phyloP scores from a whole-genome alignment of 1,284 basidiomycete genomes.

The Violaceomyces palustris region DNA sequence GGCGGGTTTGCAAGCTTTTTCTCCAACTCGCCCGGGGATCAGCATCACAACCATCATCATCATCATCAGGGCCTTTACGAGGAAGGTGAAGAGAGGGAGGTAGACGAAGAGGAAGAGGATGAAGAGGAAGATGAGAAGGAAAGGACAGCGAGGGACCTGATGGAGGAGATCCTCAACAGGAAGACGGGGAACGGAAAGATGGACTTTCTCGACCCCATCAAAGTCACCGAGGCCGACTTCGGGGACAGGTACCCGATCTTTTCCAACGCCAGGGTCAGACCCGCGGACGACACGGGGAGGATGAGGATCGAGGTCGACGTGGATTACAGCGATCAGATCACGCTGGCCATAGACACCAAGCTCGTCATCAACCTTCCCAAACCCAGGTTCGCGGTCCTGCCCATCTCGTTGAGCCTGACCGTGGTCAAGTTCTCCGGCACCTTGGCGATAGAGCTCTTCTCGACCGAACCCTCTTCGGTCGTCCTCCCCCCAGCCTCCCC shows the following conservation, averaged over 20 bases:
- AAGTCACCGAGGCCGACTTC: conserved; percentile 58
- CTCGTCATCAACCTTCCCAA: conserved; percentile 60
- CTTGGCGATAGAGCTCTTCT: conserved; percentile 35
- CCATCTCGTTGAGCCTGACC: conserved; percentile 58
- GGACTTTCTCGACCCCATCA: conserved; percentile 56
- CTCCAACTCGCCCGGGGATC: too few species aligned
- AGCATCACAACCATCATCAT: too few species aligned
- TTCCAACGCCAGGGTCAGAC: conserved; percentile 58
- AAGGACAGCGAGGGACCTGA: conserved; percentile 29
- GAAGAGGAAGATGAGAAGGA: conserved; percentile 10
- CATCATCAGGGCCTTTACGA: too few species aligned
- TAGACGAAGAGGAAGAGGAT: conserved; percentile 1
- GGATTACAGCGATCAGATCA: conserved; percentile 59
- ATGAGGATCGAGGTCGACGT: conserved; percentile 60
- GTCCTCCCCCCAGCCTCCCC: conserved; percentile 10
- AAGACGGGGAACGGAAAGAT: conserved; percentile 1
- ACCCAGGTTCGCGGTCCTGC: conserved; percentile 60
- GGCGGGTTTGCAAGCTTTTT: too few species aligned
- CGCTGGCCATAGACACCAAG: conserved; percentile 59
- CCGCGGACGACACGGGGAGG: conserved; percentile 57
- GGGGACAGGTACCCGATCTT: conserved; percentile 58
- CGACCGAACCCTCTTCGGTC: conserved; percentile 13
- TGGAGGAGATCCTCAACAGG: conserved; percentile 47
- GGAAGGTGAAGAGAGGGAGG: too few species aligned
- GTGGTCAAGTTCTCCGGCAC: conserved; percentile 59